Evolutionary conservation across 139 green algal genomes (phyloP).

Genomic region (Mesotaenium endlicherianum): DNA sequence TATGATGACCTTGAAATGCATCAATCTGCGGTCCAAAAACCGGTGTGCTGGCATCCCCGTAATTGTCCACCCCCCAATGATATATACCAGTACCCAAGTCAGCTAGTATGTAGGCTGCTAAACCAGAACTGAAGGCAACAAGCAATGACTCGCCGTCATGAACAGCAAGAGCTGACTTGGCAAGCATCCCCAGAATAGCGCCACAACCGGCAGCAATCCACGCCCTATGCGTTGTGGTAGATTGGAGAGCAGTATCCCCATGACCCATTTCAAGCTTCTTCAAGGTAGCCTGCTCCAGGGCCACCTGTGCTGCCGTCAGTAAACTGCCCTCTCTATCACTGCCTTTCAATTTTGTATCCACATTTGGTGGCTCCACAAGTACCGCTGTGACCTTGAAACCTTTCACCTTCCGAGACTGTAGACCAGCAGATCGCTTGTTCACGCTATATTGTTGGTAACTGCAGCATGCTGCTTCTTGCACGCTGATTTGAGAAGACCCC

Average conservation of each 20-base stretch:
- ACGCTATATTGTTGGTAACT: too few species aligned
- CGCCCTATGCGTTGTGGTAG: conserved; percentile 17
- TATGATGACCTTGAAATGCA: conserved; percentile 78
- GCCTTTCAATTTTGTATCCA: too few species aligned
- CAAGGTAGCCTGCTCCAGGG: not conserved
- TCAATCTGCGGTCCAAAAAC: conserved; percentile 85
- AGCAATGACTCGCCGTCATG: not conserved
- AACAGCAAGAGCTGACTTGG: not conserved
- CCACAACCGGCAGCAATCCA: conserved; percentile 16
- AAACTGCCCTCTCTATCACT: too few species aligned
- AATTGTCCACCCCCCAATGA: conserved; percentile 94
- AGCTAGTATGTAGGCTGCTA: conserved; percentile 49
- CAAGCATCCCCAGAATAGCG: conserved; percentile 5
- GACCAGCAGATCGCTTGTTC: too few species aligned
- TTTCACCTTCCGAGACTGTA: too few species aligned
- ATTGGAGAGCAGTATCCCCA: conserved; percentile 28
- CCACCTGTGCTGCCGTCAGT: not conserved
- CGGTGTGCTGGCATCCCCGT: conserved; percentile 82
- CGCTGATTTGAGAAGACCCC: too few species aligned
- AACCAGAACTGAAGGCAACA: not conserved
- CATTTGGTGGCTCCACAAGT: too few species aligned
- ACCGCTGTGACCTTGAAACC: too few species aligned
- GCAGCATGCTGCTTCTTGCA: too few species aligned
- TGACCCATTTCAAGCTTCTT: conserved; percentile 29
- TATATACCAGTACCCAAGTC: conserved; percentile 73